Evolutionary conservation across 179 eudicot genomes (phyloP).

Genomic region (Nepenthes alata): DNA sequence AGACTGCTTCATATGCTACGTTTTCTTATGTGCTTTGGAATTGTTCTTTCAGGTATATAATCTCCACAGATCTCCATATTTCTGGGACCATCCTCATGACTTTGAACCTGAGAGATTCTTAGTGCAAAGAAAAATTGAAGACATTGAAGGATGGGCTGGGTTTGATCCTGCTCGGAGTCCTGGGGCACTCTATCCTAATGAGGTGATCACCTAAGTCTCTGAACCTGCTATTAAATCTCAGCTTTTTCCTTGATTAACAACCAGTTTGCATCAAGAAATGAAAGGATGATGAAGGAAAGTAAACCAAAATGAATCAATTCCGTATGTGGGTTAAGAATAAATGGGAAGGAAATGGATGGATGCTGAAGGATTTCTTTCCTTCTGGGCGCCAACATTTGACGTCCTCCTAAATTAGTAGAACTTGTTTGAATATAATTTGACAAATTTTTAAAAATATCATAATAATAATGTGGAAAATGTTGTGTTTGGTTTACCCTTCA

Average conservation of each 20-base stretch:
- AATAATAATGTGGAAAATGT: too few species aligned
- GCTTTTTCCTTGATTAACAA: background rate
- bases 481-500: too few species aligned
- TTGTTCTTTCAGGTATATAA: slow-evolving; percentile 57
- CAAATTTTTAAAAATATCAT: too few species aligned
- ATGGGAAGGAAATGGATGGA: too few species aligned
- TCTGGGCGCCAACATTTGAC: too few species aligned
- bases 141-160: slow-evolving; percentile 86
- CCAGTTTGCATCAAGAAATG: background rate
- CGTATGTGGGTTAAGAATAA: too few species aligned
- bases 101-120: slow-evolving; percentile 91
- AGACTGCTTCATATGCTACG: background rate
- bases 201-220: slow-evolving; percentile 31
- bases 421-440: too few species aligned
- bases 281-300: too few species aligned
- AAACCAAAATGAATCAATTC: too few species aligned
- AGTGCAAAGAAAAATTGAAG: slow-evolving; percentile 39
- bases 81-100: slow-evolving; percentile 84
- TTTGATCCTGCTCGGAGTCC: slow-evolving; percentile 93
- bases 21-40: background rate
- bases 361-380: too few species aligned
- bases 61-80: slow-evolving; percentile 93
- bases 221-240: background rate
- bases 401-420: too few species aligned
- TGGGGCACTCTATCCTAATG: slow-evolving; percentile 96